phyloP scores from a whole-genome alignment of 2,329 filamentous ascomycete species.

The Aulographum hederae region DNA sequence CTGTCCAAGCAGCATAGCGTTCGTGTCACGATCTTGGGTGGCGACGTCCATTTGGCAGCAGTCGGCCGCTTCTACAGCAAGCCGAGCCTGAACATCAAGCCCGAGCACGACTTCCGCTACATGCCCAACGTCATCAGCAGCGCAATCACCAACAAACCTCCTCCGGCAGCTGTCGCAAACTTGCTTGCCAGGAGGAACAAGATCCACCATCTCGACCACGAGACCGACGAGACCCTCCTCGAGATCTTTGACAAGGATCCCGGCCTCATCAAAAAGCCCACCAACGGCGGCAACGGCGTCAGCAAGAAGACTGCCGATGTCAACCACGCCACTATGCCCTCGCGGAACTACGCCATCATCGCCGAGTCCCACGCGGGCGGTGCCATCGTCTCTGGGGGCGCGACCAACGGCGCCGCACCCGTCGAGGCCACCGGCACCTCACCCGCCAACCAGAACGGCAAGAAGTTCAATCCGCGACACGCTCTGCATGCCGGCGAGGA shows the following conservation, averaged over 20 bases:
- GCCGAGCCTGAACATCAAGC: constrained; percentile 34
- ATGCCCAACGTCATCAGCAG: constrained; percentile 46
- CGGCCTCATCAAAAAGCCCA: constrained; percentile 11
- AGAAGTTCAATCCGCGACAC: constrained; percentile 44
- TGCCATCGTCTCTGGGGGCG: constrained; percentile 9
- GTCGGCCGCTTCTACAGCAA: constrained; percentile 47
- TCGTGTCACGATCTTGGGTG: constrained; percentile 43
- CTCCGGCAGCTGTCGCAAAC: constrained; percentile 46
- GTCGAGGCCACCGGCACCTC: constrained; percentile 6
- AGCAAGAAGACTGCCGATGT: constrained; percentile 45
- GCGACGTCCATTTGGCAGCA: constrained; percentile 46
- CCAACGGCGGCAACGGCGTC: constrained; percentile 19
- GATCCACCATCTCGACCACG: constrained; percentile 43
- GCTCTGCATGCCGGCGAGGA: constrained; percentile 60
- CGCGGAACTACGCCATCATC: constrained; percentile 46
- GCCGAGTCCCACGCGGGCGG: constrained; percentile 25
- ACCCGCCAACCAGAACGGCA: constrained; percentile 13
- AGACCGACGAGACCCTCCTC: constrained; percentile 47
- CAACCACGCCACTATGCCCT: constrained; percentile 75
- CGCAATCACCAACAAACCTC: constrained; percentile 51
- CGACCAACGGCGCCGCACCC: constrained; percentile 6
- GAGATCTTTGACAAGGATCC: constrained; percentile 44
- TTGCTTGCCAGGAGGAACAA: constrained; percentile 44
- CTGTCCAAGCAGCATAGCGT: constrained; percentile 35
- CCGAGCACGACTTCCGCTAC: constrained; percentile 41